Conservation (phyloP, 2,329 filamentous ascomycete genomes). For the Thielaviopsis ethacetica region DNA sequence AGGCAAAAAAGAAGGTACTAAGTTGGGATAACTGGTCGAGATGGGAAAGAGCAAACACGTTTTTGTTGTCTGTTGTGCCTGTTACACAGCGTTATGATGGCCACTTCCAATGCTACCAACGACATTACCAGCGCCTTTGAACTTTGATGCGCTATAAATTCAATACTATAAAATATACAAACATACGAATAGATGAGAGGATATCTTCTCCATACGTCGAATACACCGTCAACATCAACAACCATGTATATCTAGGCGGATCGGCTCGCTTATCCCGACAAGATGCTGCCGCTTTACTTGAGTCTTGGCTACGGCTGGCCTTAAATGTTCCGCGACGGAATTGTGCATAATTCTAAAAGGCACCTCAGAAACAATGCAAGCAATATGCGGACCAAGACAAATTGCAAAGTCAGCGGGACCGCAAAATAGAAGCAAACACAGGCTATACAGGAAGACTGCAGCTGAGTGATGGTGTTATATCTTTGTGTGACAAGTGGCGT, state of each 20-base stretch:
- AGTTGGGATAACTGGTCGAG: no score
- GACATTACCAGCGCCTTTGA: no score
- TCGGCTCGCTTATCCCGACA: conserved; percentile 3
- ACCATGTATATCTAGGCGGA: background rate
- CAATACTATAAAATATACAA: no score
- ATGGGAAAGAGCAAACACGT: background rate
- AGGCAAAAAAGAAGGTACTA: no score
- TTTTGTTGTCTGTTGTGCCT: background rate
- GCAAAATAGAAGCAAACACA: background rate
- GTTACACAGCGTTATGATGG: background rate
- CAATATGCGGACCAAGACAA: background rate
- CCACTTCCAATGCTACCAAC: background rate
- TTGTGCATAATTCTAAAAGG: background rate
- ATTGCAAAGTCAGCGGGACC: background rate
- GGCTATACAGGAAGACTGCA: background rate
- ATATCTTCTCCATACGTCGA: no score
- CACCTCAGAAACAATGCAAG: background rate
- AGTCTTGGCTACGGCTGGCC: background rate
- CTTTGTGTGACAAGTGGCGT: background rate
- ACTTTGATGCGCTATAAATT: no score
- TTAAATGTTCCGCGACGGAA: background rate
- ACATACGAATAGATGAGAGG: no score
- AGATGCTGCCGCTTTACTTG: background rate
- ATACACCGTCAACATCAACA: no score
- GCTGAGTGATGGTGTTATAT: background rate